Conservation (phyloP, 2,329 filamentous ascomycete species). For the Trichoderma hamatum region DNA sequence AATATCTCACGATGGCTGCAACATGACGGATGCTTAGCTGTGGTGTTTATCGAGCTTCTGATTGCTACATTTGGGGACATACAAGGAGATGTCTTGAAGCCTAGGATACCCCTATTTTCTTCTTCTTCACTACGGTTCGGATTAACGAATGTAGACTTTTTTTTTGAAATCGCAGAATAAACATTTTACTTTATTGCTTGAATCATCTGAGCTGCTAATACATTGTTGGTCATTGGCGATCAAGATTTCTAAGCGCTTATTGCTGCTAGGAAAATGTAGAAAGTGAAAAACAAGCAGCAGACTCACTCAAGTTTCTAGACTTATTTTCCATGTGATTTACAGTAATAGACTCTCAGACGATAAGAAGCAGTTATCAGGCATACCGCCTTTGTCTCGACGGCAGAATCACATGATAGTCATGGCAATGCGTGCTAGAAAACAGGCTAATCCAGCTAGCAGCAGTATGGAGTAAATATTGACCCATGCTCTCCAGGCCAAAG, state of each 20-base stretch:
- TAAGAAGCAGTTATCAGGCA: not conserved
- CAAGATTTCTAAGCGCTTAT: too few species aligned
- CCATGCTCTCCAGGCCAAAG: constrained; percentile 2
- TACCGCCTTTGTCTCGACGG: constrained; percentile 11
- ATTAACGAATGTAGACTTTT: not conserved
- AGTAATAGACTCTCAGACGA: too few species aligned
- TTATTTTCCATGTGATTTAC: too few species aligned
- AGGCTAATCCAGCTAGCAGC: not conserved
- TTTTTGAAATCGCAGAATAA: not conserved
- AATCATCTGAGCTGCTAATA: too few species aligned
- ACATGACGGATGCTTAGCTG: not conserved
- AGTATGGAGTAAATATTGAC: not conserved
- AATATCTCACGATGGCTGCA: not conserved
- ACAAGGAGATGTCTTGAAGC: not conserved
- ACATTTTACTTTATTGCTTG: not conserved
- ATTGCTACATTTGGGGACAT: not conserved
- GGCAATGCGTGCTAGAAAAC: constrained; percentile 2
- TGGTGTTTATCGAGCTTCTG: not conserved
- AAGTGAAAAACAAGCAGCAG: too few species aligned
- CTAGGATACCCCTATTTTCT: not conserved
- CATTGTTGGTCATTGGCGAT: too few species aligned
- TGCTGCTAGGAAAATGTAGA: too few species aligned
- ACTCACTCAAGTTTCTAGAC: too few species aligned
- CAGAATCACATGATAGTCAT: constrained; percentile 24
- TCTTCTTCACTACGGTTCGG: not conserved